Base-by-base conservation (phyloP, 1,284 basidiomycete genomes). In the Exobasidium cylindrosporum region DNA sequence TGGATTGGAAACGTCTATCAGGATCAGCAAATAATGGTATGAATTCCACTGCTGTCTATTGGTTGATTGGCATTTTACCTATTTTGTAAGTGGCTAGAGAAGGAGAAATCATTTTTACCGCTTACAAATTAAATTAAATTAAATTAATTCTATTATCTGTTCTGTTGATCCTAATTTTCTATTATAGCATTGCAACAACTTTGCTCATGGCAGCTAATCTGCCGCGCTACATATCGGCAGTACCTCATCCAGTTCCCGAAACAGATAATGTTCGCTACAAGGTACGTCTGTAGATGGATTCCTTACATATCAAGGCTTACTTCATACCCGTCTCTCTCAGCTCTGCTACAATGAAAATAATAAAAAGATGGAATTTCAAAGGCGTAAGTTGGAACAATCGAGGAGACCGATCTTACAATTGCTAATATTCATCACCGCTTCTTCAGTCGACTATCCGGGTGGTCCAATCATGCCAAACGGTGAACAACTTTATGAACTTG, bases 401-500 rank as follows among this genome's bases (percentile, higher is more conserved):
- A 10, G 35, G 10, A n/a, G 24, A 14, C 40, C 40, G 23, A 31
- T 45, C 54, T 43, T 55, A 14, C 14, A 44, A 23, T 26, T 35
- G 6, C 54, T 47, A 24, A 23, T 11, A 35, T 21, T 57, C 13
- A 14, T 21, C 46, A 3, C 35, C 40, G 54, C 54, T 45, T 21
- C 23, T 44, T 14, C 44, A 57, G 40, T 58, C n/a, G 57, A 58
- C 40, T 14, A 58, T 21, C 14, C 32, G 13, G 57, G 57, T 26
- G 57, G 43, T 24, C 47, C 57, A 17, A 2, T 17, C 17, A 17
- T 58, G n/a, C 57, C 57, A n/a, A 24, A 23, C 21, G 57, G 57
- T 21, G 44, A 58, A 43, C 57, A 32, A 30, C 47, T 58, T n/a
- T 58, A 58, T 45, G 57, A 58, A 40, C 40, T 58, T 13, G 43